Conservation (phyloP, 805 yeast species). For the Suhomyces kilbournensis region DNA sequence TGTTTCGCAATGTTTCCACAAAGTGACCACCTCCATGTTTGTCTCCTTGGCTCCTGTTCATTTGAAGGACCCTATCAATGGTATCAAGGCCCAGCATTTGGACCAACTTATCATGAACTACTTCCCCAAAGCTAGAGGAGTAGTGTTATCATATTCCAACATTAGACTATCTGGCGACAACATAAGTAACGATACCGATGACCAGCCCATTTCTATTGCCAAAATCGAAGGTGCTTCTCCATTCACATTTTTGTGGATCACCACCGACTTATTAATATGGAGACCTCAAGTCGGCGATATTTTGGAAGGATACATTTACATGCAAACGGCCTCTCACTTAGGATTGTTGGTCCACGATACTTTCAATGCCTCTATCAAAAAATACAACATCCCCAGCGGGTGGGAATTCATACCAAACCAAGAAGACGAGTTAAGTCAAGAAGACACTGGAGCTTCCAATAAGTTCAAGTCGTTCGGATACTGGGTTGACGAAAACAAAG, state of each 20-base stretch:
- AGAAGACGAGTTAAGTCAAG: conserved; percentile 48
- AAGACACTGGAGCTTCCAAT: conserved; percentile 11
- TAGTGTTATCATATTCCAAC: conserved; percentile 76
- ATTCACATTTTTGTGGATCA: conserved; percentile 83
- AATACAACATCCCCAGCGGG: conserved; percentile 74
- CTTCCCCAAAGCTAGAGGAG: conserved; percentile 70
- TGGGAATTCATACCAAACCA: conserved; percentile 87
- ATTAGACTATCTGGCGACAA: conserved; percentile 50
- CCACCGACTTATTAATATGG: conserved; percentile 84
- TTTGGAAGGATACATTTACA: conserved; percentile 81
- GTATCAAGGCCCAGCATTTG: conserved; percentile 82
- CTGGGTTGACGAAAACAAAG: conserved; percentile 79
- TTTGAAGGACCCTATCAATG: conserved; percentile 64
- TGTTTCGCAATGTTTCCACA: conserved; percentile 66
- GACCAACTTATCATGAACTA: conserved; percentile 88
- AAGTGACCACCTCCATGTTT: conserved; percentile 59
- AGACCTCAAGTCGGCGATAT: conserved; percentile 84
- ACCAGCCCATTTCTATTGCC: conserved; percentile 48
- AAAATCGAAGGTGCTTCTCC: conserved; percentile 78
- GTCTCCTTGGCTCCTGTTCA: conserved; percentile 87
- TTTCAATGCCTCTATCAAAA: conserved; percentile 89
- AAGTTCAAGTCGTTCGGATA: conserved; percentile 66
- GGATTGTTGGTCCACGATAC: conserved; percentile 90
- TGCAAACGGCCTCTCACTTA: conserved; percentile 93
- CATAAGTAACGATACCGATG: conserved; percentile 36